A percentile compares a stretch with the other conserved stretches of the same genome.
phyloP scores from a whole-genome alignment of 1,284 basidiomycete genomes.

The Puccinia polysora region DNA sequence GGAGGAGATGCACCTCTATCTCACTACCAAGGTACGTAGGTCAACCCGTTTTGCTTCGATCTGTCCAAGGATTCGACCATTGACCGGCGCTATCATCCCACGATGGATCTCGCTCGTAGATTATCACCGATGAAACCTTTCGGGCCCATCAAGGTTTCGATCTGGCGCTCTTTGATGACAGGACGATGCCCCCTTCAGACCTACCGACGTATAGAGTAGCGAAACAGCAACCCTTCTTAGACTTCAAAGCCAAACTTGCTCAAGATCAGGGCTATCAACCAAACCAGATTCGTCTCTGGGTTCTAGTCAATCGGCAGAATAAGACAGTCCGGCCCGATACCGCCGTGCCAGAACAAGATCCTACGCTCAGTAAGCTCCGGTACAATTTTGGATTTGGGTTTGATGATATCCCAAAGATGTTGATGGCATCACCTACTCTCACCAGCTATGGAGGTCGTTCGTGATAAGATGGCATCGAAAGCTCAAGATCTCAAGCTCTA shows the following conservation, averaged over 20 bases:
- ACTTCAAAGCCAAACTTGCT: slow-evolving; percentile 88
- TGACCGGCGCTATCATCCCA: too few species aligned
- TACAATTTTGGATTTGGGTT: neutral
- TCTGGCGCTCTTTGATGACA: slow-evolving; percentile 96
- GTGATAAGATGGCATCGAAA: slow-evolving; percentile 95
- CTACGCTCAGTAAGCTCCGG: slow-evolving; percentile 63
- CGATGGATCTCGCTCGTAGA: too few species aligned
- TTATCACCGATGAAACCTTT: slow-evolving; percentile 96
- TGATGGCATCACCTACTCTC: slow-evolving; percentile 19
- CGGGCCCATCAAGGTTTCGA: slow-evolving; percentile 92
- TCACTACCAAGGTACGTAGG: slow-evolving; percentile 75
- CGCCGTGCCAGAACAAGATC: slow-evolving; percentile 89
- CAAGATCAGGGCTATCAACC: slow-evolving; percentile 80
- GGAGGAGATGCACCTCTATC: slow-evolving; percentile 96
- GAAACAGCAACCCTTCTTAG: slow-evolving; percentile 85
- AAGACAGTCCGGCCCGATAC: slow-evolving; percentile 98
- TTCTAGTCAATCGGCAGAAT: slow-evolving; percentile 87
- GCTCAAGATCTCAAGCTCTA: slow-evolving; percentile 91
- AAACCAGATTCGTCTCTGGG: slow-evolving; percentile 87
- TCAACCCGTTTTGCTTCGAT: neutral
- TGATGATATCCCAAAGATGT: neutral
- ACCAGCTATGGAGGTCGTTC: slow-evolving; percentile 86
- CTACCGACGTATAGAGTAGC: slow-evolving; percentile 90
- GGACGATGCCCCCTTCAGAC: slow-evolving; percentile 90
- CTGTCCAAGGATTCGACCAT: too few species aligned